A percentile compares a stretch with the other conserved stretches of the same genome.
These are phyloP conservation scores for Clitopilus passeckerianus DNA, from an alignment of 768 basidiomycete genomes.

Conservation along the genomic window DNA sequence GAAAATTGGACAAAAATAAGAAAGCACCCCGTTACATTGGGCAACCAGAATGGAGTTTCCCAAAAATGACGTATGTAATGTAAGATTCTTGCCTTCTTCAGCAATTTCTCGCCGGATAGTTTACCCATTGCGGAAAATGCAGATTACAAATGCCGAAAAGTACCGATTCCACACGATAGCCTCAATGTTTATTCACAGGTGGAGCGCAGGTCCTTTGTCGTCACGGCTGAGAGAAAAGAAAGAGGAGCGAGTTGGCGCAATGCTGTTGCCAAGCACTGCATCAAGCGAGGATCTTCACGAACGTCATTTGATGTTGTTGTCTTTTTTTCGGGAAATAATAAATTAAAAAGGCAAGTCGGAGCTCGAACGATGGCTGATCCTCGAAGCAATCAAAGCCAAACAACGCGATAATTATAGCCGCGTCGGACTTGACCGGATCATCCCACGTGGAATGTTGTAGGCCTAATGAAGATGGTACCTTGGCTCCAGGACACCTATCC, in stretches of 20 bases:
- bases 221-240: not conserved
- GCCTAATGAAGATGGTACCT: not conserved
- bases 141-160: not conserved
- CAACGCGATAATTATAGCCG: not conserved
- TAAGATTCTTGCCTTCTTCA: not conserved
- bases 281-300: not conserved
- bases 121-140: not conserved
- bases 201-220: not conserved
- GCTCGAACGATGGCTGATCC: not conserved
- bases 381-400: not conserved
- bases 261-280: not conserved
- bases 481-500: not conserved
- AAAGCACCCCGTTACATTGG: not conserved
- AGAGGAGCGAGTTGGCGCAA: not conserved
- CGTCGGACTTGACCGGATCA: too few species aligned
- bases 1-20: constrained; percentile 5
- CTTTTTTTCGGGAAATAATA: not conserved
- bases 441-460: too few species aligned
- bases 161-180: not conserved
- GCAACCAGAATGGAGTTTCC: not conserved
- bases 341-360: not conserved
- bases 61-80: not conserved
- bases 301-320: not conserved
- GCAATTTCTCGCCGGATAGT: not conserved
- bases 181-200: not conserved